Evolutionary conservation across 768 basidiomycete genomes (phyloP), one percentile per base, ranked within the genome.

Genomic region (Xerocomus potaroensis): DNA sequence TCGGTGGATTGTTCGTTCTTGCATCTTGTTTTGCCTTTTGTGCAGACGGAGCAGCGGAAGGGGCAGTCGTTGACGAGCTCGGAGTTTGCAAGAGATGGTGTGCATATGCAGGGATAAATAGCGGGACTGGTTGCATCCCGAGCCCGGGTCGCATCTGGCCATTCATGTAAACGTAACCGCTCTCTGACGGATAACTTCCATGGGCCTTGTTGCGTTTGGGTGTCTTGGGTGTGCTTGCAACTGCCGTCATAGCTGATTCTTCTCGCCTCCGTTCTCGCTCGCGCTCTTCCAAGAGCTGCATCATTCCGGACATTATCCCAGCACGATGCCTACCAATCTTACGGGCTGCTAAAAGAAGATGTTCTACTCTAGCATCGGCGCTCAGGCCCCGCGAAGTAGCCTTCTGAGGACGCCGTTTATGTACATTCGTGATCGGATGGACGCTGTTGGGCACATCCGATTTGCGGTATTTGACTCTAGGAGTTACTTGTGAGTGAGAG

Each of bases 351-450:
- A 85, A 68, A 2, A 90, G 70, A 10, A 88, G 66, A 55, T 85
- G 85, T 55, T 89, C 87, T 0, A 75, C 72, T 37, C 83, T 76
- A 4, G 87, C 87, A 50, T 90, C 87, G 2, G 82, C 68, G 50
- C 73, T 61, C 35, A 76, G 48, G 32, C 76, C 60, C 29, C 56
- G 57, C 5, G 60, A 60, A 1, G 56, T 5, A 34, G 42, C 37
- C 48, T 66, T 60, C 43, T 65, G 64, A 26, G 60, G 56, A 41
- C 62, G 61, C 47, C 62, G 59, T 55, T 58, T 59, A 33, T 59
- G 54, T 21, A 44, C 32, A 29, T 47, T 51, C 11, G 48, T 31
- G 18, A 10, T 12, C 19, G 47, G 41, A 44, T 62, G 49, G 0
- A 21, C 30, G 27, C 36, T 46, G 19, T 6, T 50, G 12, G 30